These are phyloP conservation scores for Fagopyrum tataricum DNA, from an alignment of 148 eudicot genomes.

Conservation along the genomic window DNA sequence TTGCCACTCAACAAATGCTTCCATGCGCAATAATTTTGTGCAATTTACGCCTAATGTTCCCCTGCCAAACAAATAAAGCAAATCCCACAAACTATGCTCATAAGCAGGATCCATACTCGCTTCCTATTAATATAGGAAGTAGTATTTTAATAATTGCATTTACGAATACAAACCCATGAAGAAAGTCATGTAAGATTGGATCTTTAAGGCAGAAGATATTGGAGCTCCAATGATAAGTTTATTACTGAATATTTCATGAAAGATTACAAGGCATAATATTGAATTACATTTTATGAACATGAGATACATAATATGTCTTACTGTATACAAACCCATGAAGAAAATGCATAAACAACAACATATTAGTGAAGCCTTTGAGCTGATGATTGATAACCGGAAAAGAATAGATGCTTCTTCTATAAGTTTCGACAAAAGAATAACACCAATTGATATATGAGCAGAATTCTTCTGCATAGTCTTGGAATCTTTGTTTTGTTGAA, in stretches of 20 bases:
- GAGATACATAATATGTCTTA: not conserved
- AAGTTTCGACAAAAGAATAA: not conserved
- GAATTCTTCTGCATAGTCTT: not conserved
- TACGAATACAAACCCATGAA: too few relatives aligned
- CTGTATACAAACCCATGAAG: slow-evolving; percentile 1
- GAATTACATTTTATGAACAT: not conserved
- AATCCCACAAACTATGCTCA: not conserved
- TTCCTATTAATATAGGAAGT: too few relatives aligned
- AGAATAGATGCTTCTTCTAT: not conserved
- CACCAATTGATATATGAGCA: not conserved
- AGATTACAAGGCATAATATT: not conserved
- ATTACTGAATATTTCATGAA: not conserved
- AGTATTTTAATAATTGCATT: too few relatives aligned
- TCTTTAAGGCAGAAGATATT: not conserved
- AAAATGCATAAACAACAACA: not conserved
- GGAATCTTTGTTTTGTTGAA: not conserved
- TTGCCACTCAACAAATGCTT: not conserved
- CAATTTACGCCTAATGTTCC: not conserved
- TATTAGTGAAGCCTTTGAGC: not conserved
- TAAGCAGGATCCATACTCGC: not conserved
- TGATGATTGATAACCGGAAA: not conserved
- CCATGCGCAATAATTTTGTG: slow-evolving; percentile 1
- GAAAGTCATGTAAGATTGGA: not conserved
- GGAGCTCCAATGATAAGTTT: not conserved
- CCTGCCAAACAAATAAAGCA: not conserved